Evolutionary conservation across 2,329 filamentous ascomycete species (phyloP), one percentile per base, ranked within the genome.

Genomic region (Hypoxylon sp.): DNA sequence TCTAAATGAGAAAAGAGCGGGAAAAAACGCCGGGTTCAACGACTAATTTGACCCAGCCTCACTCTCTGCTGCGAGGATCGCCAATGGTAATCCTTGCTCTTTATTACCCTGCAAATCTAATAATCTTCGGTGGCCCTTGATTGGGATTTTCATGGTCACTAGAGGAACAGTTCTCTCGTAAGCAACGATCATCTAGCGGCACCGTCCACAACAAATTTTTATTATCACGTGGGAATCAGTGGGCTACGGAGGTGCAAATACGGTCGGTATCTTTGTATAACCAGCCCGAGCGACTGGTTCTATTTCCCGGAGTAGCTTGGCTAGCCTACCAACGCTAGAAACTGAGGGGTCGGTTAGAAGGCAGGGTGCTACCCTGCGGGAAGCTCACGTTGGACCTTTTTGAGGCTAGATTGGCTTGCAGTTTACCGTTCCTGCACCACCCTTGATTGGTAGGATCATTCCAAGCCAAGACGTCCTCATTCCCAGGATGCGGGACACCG

Each of bases 381-480:
- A 63, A 60, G 55, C 30, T 63, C 55, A 61, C 61, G 58, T 55
- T 60, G 56, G 64, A 52, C 65, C 58, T 53, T 63, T 43, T 62
- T 63, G 68, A 68, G 68, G 68, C 68, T 70, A 64, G 68, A 68
- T 61, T 68, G 65, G 61, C 59, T 70, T 70, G 68, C 68, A 65
- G 61, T 67, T 60, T 58, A 63, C 55, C 45, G 61, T 63, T 38
- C 57, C 49, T 64, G 60, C 60, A 30, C 30, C 32, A 38, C 36
- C 52, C 49, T 36, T 70, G 67, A 70, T 70, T 70, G 67, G 67
- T 43, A 64, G 60, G 51, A 59, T 48, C 17, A 38, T 17, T 51
- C 60, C 53, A 67, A 60, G 61, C 64, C 67, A 70, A 70, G 64
- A 60, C 53, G 57, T 62, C 46, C 46, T 60, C 38, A 52, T 68